A percentile compares a stretch with the other conserved stretches of the same genome.
phyloP scores from a whole-genome alignment of 352 stramenopile species.

The Phytophthora kernoviae region DNA sequence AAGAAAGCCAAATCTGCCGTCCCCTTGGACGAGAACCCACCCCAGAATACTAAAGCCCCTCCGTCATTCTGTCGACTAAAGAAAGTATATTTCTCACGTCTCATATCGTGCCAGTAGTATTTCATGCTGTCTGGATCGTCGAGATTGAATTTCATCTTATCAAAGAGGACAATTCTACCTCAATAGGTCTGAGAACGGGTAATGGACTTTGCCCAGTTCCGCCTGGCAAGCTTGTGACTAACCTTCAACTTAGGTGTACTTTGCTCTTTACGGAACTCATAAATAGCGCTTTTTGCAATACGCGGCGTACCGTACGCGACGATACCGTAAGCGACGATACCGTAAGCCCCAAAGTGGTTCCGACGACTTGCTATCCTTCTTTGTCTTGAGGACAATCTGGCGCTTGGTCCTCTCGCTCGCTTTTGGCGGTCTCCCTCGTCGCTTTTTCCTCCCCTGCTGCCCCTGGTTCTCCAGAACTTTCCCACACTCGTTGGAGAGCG shows the following conservation, averaged over 20 bases:
- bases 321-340: not conserved
- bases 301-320: slow-evolving; percentile 1
- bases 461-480: not conserved
- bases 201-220: not conserved
- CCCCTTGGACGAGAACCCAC: slow-evolving; percentile 10
- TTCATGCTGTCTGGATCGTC: slow-evolving; percentile 39
- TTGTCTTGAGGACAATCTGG: not conserved
- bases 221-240: slow-evolving; percentile 2
- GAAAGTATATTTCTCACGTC: slow-evolving; percentile 11
- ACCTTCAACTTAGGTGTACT: not conserved
- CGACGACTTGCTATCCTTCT: not conserved
- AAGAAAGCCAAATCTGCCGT: slow-evolving; percentile 3
- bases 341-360: not conserved
- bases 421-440: not conserved
- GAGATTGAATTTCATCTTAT: slow-evolving; percentile 39
- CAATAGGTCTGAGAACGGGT: slow-evolving; percentile 3
- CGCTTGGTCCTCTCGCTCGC: not conserved
- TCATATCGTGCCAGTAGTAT: slow-evolving; percentile 36
- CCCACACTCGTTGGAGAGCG: not conserved
- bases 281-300: not conserved
- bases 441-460: not conserved
- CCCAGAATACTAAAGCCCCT: slow-evolving; percentile 22
- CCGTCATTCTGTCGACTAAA: slow-evolving; percentile 18
- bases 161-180: slow-evolving; percentile 32
- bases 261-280: slow-evolving; percentile 8